phyloP scores from a whole-genome alignment of 2,329 filamentous ascomycete species.

The Corinectria fuckeliana region DNA sequence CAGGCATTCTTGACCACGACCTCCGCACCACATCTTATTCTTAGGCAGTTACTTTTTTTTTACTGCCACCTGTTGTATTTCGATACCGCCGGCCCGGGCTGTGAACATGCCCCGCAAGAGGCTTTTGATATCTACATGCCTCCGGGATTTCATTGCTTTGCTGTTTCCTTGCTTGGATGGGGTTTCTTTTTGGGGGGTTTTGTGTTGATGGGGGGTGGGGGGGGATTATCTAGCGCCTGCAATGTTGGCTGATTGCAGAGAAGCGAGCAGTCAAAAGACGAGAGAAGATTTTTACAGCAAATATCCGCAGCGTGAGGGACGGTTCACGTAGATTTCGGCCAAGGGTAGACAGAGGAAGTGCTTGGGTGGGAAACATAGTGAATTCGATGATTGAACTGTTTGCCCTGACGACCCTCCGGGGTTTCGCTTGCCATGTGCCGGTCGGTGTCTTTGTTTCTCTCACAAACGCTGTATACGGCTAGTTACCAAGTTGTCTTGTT shows the following conservation, averaged over 20 bases:
- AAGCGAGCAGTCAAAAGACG: not conserved
- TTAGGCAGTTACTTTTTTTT: conserved; percentile 6
- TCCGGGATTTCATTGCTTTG: conserved; percentile 7
- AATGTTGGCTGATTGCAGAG: not conserved
- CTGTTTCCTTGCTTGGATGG: conserved; percentile 14
- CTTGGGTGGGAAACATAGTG: not conserved
- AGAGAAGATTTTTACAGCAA: not conserved
- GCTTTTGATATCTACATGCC: conserved; percentile 20
- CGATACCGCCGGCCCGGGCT: conserved; percentile 17
- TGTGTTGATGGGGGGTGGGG: not conserved
- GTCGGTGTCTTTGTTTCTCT: not conserved
- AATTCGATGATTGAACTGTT: not conserved
- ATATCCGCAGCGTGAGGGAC: not conserved
- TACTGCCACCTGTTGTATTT: conserved; percentile 21
- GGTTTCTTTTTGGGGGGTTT: not conserved
- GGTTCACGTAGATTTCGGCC: not conserved
- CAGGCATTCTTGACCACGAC: not conserved
- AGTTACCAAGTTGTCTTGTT: not conserved
- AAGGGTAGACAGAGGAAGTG: not conserved
- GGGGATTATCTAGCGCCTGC: conserved; percentile 6
- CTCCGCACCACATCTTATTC: conserved; percentile 10
- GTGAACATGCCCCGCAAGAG: conserved; percentile 10
- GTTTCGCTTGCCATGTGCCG: not conserved
- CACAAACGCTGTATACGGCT: too few relatives aligned
- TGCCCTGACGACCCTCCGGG: not conserved